Evolutionary conservation across 1,139 yeast genomes (phyloP).

Genomic region (Saccharomyces pastorianus): DNA sequence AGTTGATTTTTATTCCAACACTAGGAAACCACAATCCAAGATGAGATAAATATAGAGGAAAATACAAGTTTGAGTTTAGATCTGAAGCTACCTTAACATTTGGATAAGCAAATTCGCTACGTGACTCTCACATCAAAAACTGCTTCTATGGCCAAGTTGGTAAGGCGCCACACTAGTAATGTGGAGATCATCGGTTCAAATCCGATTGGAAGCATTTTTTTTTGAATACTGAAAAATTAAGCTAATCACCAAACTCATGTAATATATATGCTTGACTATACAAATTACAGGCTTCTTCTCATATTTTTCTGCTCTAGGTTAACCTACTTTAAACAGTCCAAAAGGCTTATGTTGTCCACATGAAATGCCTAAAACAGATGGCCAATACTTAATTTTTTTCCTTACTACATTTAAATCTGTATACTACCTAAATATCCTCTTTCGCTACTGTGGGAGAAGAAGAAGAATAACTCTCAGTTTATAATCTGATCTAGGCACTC

Average conservation of each 20-base stretch:
- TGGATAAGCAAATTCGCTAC: too few species aligned
- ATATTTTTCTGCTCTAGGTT: neutral
- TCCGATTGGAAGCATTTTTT: slow-evolving; percentile 30
- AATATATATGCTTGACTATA: too few species aligned
- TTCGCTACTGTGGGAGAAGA: neutral
- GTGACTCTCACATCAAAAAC: too few species aligned
- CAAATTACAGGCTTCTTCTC: too few species aligned
- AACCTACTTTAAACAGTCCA: neutral
- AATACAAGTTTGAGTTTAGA: neutral
- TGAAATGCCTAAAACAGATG: neutral
- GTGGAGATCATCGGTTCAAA: slow-evolving; percentile 35
- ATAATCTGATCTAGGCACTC: neutral
- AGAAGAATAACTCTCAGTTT: neutral
- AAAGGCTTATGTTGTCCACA: neutral
- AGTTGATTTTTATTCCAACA: neutral
- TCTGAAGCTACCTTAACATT: neutral
- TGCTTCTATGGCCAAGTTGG: slow-evolving; percentile 35
- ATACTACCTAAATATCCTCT: neutral
- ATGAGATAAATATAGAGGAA: too few species aligned
- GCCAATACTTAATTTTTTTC: neutral
- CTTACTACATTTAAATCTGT: neutral
- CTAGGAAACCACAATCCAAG: too few species aligned
- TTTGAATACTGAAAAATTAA: too few species aligned
- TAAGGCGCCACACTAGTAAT: slow-evolving; percentile 36
- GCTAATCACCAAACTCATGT: too few species aligned